Evolutionary conservation across 345 rosid genomes (phyloP), one percentile per base, ranked within the genome.

Genomic region (Conringia planisiliqua): DNA sequence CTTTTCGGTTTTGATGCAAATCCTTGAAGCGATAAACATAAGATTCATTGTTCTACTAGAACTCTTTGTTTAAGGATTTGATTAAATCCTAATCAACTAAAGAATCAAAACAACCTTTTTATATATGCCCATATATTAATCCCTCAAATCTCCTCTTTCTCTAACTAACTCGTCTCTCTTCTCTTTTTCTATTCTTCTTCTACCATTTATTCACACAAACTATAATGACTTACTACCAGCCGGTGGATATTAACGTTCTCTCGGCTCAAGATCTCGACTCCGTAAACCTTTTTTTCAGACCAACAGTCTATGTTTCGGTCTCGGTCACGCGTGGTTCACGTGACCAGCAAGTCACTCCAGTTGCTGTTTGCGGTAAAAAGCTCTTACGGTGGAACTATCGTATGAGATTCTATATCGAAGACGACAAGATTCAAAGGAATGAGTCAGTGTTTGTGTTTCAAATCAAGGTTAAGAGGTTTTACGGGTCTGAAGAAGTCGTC

Each of bases 371-470:
- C 5, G 8, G 30, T 13, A 69, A 68, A 69, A 76, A 68, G 4
- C 12, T 40, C 22, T 52, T 76, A 42, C 58, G 58, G 20, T 76
- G 79, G 74, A 67, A 76, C 18, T 43, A 76, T 26, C 56, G 65
- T 11, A 68, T 76, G 79, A 68, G 12, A 32, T 76, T 76, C 24
- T 52, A 16, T 26, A 40, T 76, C 44, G 74, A 76, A 62, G 70
- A 76, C 16, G 70, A 76, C 64, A 76, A 52, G 20, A 5, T 76
- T 62, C 74, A 35, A 40, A 68, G 40, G 48, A 68, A 76, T 10
- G 79, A 76, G 65, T 76, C 79, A 12, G 62, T 68, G 12, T 62
- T 76, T 62, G 70, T 68, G 42, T 76, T 76, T 44, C 64, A 76
- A 43, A 61, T 76, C 70, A 76, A 68, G 58, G 36, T 12, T 52